Conservation (phyloP, 306 rosid species). For the Pyrus betulifolia region DNA sequence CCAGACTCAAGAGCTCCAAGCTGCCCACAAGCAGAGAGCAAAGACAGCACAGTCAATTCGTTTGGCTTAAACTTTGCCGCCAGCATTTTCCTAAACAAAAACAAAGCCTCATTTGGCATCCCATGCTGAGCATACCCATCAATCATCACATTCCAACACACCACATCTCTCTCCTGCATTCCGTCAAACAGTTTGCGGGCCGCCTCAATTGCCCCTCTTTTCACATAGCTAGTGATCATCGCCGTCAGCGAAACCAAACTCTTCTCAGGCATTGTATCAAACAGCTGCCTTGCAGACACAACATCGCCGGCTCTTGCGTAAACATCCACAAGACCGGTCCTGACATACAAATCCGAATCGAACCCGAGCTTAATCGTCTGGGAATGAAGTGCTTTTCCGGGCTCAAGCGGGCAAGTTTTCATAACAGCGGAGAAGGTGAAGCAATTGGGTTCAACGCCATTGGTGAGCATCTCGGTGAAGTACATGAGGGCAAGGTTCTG, state of each 20-base stretch:
- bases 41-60: constrained; percentile 56
- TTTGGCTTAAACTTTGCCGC: constrained; percentile 43
- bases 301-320: constrained; percentile 62
- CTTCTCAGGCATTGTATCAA: constrained; percentile 58
- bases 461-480: constrained; percentile 48
- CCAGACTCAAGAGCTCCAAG: constrained; percentile 74
- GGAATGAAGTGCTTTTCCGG: constrained; percentile 41
- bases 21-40: constrained; percentile 71
- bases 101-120: constrained; percentile 49
- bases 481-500: constrained; percentile 36
- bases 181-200: constrained; percentile 49
- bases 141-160: constrained; percentile 87
- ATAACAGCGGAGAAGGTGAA: constrained; percentile 62
- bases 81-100: constrained; percentile 58
- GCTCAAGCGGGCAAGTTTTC: constrained; percentile 30
- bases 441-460: constrained; percentile 49
- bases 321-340: constrained; percentile 53
- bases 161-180: constrained; percentile 47
- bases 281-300: constrained; percentile 44
- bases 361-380: constrained; percentile 46
- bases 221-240: constrained; percentile 59
- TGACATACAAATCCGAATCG: constrained; percentile 40
- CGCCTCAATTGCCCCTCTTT: constrained; percentile 47
- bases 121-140: constrained; percentile 70
- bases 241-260: constrained; percentile 57